These are phyloP conservation scores for Pseudogymnoascus sp. DNA, from an alignment of 2,329 filamentous ascomycete genomes.

Conservation along the genomic window DNA sequence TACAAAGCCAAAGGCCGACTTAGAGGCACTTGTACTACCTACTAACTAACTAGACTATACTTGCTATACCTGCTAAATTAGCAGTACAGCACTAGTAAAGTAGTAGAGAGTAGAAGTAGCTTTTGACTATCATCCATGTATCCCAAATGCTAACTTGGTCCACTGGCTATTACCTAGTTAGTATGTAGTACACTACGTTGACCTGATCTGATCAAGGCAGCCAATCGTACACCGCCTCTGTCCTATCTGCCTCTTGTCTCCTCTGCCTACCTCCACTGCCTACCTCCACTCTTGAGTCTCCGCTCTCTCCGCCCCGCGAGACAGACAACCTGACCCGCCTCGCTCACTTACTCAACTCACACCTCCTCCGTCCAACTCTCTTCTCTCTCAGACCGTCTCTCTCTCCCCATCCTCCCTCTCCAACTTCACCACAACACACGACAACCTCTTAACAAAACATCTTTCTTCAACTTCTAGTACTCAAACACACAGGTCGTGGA, in stretches of 20 bases:
- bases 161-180: no score
- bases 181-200: neutral
- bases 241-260: conserved; percentile 10
- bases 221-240: neutral
- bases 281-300: conserved; percentile 1
- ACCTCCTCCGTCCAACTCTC: conserved; percentile 3
- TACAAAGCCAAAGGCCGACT: neutral
- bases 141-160: neutral
- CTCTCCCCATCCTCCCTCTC: conserved; percentile 14
- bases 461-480: neutral
- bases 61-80: neutral
- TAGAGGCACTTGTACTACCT: neutral
- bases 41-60: neutral
- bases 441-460: neutral
- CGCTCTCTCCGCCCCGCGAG: conserved; percentile 1
- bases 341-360: neutral
- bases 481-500: conserved; percentile 2
- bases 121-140: neutral
- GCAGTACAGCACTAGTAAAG: no score
- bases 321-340: conserved; percentile 7
- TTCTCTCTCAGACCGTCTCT: conserved; percentile 12
- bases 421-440: conserved; percentile 10
- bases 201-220: neutral
- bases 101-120: neutral
- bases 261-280: no score